These are phyloP conservation scores for Larix kaempferi DNA, from an alignment of 75 land plant genomes.

Conservation along the genomic window DNA sequence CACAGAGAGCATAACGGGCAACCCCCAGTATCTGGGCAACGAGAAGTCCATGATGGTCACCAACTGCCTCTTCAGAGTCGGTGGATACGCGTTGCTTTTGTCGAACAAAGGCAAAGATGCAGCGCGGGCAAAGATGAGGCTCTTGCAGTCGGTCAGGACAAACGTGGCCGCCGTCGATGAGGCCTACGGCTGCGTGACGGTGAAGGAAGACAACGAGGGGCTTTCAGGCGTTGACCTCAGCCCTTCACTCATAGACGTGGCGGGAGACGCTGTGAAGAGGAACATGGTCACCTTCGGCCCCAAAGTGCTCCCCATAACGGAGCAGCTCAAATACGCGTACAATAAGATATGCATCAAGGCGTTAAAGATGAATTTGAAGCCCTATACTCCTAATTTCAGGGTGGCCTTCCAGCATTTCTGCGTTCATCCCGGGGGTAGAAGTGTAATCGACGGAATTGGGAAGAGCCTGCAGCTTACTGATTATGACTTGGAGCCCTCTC, in stretches of 20 bases:
- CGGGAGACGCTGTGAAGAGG: slow-evolving; percentile 40
- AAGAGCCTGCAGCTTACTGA: slow-evolving; percentile 26
- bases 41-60: slow-evolving; percentile 64
- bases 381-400: slow-evolving; percentile 41
- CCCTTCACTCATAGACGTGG: slow-evolving; percentile 43
- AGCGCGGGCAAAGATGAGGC: slow-evolving; percentile 38
- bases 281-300: slow-evolving; percentile 53
- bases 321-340: slow-evolving; percentile 19
- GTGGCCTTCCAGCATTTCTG: slow-evolving; percentile 60
- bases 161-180: slow-evolving; percentile 56
- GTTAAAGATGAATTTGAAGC: slow-evolving; percentile 12
- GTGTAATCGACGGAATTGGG: slow-evolving; percentile 43
- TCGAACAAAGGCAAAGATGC: slow-evolving; percentile 36
- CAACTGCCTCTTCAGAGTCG: slow-evolving; percentile 68
- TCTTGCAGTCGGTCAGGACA: slow-evolving; percentile 54
- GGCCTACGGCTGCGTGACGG: slow-evolving; percentile 47
- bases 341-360: slow-evolving; percentile 3
- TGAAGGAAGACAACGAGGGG: slow-evolving; percentile 54
- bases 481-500: slow-evolving; percentile 53
- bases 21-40: slow-evolving; percentile 52
- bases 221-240: slow-evolving; percentile 39
- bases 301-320: slow-evolving; percentile 33
- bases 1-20: slow-evolving; percentile 57
- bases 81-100: slow-evolving; percentile 55
- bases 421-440: slow-evolving; percentile 54